A percentile compares a stretch with the other conserved stretches of the same genome.
These are phyloP conservation scores for Plicaturopsis crispa DNA, from an alignment of 768 basidiomycete species.

Conservation along the genomic window DNA sequence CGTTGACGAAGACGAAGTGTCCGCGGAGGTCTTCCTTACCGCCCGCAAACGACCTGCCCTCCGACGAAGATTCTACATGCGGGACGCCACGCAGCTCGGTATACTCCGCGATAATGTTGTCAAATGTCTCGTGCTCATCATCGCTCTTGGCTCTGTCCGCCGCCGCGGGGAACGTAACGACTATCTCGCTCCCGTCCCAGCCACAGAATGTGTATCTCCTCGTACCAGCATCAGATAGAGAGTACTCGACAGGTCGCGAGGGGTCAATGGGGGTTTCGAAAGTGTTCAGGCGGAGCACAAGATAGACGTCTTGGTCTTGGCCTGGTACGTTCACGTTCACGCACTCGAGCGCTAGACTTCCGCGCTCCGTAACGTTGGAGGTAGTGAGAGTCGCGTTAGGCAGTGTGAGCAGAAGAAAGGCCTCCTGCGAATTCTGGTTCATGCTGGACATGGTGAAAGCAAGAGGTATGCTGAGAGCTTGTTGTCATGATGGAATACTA, in stretches of 20 bases:
- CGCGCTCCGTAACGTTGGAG: constrained; percentile 19
- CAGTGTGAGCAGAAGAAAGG: constrained; percentile 49
- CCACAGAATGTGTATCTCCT: constrained; percentile 38
- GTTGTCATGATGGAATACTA: too few species aligned
- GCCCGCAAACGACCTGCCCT: too few species aligned
- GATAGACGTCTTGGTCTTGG: constrained; percentile 51
- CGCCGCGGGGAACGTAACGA: constrained; percentile 22
- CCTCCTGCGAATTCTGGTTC: too few species aligned
- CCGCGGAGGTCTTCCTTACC: constrained; percentile 27
- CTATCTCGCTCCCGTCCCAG: constrained; percentile 25
- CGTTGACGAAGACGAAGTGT: constrained; percentile 59
- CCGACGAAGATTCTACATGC: constrained; percentile 3
- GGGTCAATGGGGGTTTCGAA: constrained; percentile 61
- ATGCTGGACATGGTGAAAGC: too few species aligned
- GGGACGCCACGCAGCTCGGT: constrained; percentile 34
- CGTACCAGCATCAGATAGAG: constrained; percentile 22
- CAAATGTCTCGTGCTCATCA: constrained; percentile 51
- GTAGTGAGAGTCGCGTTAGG: constrained; percentile 34
- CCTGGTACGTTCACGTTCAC: constrained; percentile 37
- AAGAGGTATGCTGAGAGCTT: too few species aligned
- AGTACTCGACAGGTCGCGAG: constrained; percentile 33
- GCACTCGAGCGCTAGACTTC: constrained; percentile 51
- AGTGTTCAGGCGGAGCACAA: constrained; percentile 49
- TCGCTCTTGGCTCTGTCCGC: background rate
- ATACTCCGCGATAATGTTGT: constrained; percentile 63